Base-by-base conservation (phyloP, 371 early-diverging fungal genomes). In the Rhizopus stolonifer region DNA sequence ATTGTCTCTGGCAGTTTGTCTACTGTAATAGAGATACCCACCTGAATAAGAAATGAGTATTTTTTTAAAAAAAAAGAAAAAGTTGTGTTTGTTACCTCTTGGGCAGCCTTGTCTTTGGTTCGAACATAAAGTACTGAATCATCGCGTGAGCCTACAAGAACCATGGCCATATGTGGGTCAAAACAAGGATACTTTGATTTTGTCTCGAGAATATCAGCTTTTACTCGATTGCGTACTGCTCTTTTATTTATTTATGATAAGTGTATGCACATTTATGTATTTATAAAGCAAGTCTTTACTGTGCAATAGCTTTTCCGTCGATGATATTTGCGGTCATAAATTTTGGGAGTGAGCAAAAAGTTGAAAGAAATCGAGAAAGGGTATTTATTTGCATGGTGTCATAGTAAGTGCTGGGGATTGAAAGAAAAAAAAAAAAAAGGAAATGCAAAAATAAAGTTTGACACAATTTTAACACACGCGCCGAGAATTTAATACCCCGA, bases 71-170 rank as follows among this genome's bases (percentile, higher is more conserved):
- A n/a, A n/a, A n/a, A 38, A 38, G 11, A 11, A 38, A 4, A 15
- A 26, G 14, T 26, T 9, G 9, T 21, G 51, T 19, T 29, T 39
- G 59, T 36, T 77, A 92, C 94, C 83, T 94, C 91, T 23, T 72
- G 73, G 53, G 92, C 93, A 10, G 94, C 92, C 70, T 88, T 88
- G 61, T 87, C 78, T 74, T 96, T 96, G 85, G 90, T 90, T 34
- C 83, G 73, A 18, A 95, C 91, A 67, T 96, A 96, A 29, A 90
- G 77, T 47, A 85, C 82, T 8, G 95, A 95, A 70, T 96, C 96
- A 45, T 90, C 90, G 40, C 95, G 86, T n/a, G 51, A 77, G 24
- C 97, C 97, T 3, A 96, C 92, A 69, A 95, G 94, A 24, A 94
- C 74, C 44, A 95, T 90, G 23, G 90, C 85, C n/a, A 96, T 79